Percentiles rank a stretch among this genome's conserved stretches.
These are phyloP conservation scores for Elaeis guineensis DNA, from an alignment of 176 grass and related monocot genomes.

Conservation along the genomic window DNA sequence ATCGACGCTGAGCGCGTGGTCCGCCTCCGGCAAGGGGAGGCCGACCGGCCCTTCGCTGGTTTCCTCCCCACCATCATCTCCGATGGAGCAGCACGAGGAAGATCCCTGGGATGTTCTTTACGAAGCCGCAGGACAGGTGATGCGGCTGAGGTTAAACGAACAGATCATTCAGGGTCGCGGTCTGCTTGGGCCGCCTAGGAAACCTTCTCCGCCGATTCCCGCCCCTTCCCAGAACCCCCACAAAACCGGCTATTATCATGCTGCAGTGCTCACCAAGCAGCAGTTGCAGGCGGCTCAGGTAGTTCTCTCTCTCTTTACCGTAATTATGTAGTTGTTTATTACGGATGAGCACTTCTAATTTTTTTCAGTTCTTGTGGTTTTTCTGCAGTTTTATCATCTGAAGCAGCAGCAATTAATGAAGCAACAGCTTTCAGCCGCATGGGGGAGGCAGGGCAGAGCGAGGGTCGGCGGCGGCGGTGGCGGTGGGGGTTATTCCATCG, in stretches of 20 bases:
- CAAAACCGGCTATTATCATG: slow-evolving; percentile 26
- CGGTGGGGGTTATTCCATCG: not conserved
- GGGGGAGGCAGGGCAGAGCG: slow-evolving; percentile 16
- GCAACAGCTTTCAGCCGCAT: slow-evolving; percentile 15
- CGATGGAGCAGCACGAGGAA: slow-evolving; percentile 35
- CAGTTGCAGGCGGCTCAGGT: slow-evolving; percentile 71
- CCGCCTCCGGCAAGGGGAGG: slow-evolving; percentile 44
- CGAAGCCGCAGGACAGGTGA: slow-evolving; percentile 57
- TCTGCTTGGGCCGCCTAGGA: not conserved
- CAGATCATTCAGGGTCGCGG: slow-evolving; percentile 5
- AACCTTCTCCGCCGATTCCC: slow-evolving; percentile 16
- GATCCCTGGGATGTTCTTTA: slow-evolving; percentile 52
- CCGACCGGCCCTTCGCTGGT: slow-evolving; percentile 55
- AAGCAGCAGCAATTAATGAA: slow-evolving; percentile 73
- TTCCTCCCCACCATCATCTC: slow-evolving; percentile 66
- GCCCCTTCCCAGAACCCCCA: not conserved
- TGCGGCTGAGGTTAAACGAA: slow-evolving; percentile 37
- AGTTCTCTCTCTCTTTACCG: not conserved
- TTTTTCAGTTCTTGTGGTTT: not conserved
- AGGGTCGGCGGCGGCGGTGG: not conserved
- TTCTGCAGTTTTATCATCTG: slow-evolving; percentile 53
- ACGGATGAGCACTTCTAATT: not conserved
- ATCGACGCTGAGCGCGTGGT: slow-evolving; percentile 52
- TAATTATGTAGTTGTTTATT: not conserved
- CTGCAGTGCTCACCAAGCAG: slow-evolving; percentile 41